Conservation (phyloP, 805 yeast genomes). For the Brettanomyces custersianus region DNA sequence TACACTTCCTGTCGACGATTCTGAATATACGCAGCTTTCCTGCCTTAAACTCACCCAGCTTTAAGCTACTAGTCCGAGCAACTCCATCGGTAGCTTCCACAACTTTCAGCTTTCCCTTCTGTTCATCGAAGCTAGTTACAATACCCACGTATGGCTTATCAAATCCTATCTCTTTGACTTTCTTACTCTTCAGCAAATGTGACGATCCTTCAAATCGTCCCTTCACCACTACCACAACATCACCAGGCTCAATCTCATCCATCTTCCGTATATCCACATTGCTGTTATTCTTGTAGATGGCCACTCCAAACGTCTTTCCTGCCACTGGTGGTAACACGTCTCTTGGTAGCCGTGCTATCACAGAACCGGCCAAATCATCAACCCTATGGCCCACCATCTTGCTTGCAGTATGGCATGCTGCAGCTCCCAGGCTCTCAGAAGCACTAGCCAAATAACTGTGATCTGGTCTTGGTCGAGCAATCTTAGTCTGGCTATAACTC, state of each 20-base stretch:
- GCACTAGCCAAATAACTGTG: constrained; percentile 40
- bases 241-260: constrained; percentile 75
- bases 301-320: constrained; percentile 62
- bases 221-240: constrained; percentile 64
- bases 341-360: constrained; percentile 31
- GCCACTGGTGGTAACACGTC: constrained; percentile 40
- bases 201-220: constrained; percentile 64
- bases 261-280: constrained; percentile 39
- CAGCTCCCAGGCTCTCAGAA: constrained; percentile 42
- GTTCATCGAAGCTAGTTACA: constrained; percentile 64
- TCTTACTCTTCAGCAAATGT: constrained; percentile 17
- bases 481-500: constrained; percentile 23
- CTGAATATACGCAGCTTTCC: constrained; percentile 81
- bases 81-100: constrained; percentile 46
- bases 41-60: constrained; percentile 60
- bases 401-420: constrained; percentile 38
- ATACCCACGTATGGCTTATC: constrained; percentile 49
- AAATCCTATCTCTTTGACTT: constrained; percentile 44
- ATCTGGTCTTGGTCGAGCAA: constrained; percentile 31
- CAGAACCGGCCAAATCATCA: constrained; percentile 18
- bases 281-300: constrained; percentile 50
- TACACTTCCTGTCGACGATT: constrained; percentile 59
- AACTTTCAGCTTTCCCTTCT: constrained; percentile 63
- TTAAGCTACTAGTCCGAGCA: constrained; percentile 52
- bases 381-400: constrained; percentile 18